phyloP scores from a whole-genome alignment of 352 stramenopile species.

The Pythium rishiriense region DNA sequence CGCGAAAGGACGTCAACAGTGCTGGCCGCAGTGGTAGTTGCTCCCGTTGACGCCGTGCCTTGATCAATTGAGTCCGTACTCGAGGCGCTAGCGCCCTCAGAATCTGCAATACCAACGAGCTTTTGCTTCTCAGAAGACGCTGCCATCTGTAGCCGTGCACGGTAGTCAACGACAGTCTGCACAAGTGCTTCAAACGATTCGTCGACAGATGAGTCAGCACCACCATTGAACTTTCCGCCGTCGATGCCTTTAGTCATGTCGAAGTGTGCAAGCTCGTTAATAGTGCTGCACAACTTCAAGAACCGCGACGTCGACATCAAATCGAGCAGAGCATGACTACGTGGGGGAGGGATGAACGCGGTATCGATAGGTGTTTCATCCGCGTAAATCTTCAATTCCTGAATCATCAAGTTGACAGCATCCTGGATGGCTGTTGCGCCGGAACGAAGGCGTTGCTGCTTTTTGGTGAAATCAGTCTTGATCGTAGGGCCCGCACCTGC shows the following conservation, averaged over 20 bases:
- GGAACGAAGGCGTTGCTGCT: constrained; percentile 67
- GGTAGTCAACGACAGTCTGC: constrained; percentile 72
- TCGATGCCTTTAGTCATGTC: constrained; percentile 34
- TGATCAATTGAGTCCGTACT: not conserved
- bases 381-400: constrained; percentile 73
- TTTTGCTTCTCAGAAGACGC: constrained; percentile 73
- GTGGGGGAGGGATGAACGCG: constrained; percentile 53
- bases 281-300: constrained; percentile 69
- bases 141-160: constrained; percentile 71
- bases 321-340: constrained; percentile 56
- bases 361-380: constrained; percentile 44
- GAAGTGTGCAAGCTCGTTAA: constrained; percentile 73
- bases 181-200: constrained; percentile 54
- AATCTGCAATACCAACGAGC: constrained; percentile 28
- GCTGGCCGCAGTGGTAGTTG: not conserved
- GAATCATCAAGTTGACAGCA: constrained; percentile 58
- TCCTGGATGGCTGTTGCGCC: constrained; percentile 56
- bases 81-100: not conserved
- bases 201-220: not conserved
- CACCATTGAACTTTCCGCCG: constrained; percentile 2
- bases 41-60: not conserved
- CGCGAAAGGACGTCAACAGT: constrained; percentile 6
- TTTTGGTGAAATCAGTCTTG: constrained; percentile 74
- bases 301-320: constrained; percentile 71
- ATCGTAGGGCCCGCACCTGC: constrained; percentile 66